These are phyloP conservation scores for Aureobasidium musti DNA, from an alignment of 2,329 filamentous ascomycete species.

Conservation along the genomic window DNA sequence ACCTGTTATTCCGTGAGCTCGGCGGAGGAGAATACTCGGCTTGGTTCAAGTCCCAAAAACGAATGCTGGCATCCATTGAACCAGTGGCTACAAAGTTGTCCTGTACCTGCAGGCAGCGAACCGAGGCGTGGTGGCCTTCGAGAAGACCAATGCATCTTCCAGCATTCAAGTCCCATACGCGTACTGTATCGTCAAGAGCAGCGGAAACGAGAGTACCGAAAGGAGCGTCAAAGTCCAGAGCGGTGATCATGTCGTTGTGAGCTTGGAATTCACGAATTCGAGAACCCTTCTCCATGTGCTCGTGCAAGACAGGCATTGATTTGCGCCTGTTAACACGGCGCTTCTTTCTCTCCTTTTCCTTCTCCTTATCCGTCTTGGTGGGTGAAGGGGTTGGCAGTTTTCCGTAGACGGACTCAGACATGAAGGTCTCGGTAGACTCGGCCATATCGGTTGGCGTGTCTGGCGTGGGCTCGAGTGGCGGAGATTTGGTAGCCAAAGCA, in stretches of 20 bases:
- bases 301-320: constrained; percentile 93
- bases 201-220: constrained; percentile 94
- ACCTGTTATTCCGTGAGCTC: constrained; percentile 57
- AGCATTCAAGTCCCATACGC: constrained; percentile 94
- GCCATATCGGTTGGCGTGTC: constrained; percentile 38
- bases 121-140: constrained; percentile 93
- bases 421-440: constrained; percentile 67
- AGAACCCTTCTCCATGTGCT: constrained; percentile 88
- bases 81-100: constrained; percentile 95
- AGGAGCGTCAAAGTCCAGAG: constrained; percentile 94
- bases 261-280: constrained; percentile 85
- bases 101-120: constrained; percentile 87
- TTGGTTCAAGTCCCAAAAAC: constrained; percentile 90
- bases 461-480: constrained; percentile 30
- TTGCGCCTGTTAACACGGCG: constrained; percentile 66
- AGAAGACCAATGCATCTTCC: constrained; percentile 88
- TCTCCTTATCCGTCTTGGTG: constrained; percentile 47
- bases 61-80: constrained; percentile 90
- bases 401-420: constrained; percentile 97
- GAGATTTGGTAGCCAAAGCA: constrained; percentile 48
- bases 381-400: constrained; percentile 72
- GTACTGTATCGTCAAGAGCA: constrained; percentile 87
- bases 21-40: constrained; percentile 76
- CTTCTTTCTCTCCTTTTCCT: constrained; percentile 51
- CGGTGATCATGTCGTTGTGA: constrained; percentile 83